Evolutionary conservation across 805 yeast species (phyloP).

Genomic region (Candida endomychidarum): DNA sequence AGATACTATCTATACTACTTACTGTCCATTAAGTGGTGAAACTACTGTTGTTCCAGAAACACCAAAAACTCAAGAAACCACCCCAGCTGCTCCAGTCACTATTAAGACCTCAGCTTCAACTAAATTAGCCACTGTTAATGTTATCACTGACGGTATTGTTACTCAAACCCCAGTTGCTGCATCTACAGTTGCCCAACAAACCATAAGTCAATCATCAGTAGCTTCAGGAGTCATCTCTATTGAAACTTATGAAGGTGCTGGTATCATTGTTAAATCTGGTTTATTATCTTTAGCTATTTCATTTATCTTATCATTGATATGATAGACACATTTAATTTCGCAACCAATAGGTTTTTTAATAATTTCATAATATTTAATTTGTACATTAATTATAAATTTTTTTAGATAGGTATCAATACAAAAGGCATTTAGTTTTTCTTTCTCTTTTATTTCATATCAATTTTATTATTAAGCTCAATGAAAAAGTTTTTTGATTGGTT

Average conservation of each 20-base stretch:
- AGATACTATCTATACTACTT: slow-evolving; percentile 23
- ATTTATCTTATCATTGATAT: slow-evolving; percentile 17
- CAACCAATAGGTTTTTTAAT: slow-evolving; percentile 3
- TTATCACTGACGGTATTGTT: slow-evolving; percentile 41
- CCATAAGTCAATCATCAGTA: slow-evolving; percentile 15
- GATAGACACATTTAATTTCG: slow-evolving; percentile 3
- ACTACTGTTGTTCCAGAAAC: too few relatives aligned
- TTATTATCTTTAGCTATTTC: slow-evolving; percentile 24
- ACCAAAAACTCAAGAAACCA: slow-evolving; percentile 11
- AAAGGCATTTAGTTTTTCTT: slow-evolving; percentile 1
- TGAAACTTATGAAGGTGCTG: slow-evolving; percentile 31
- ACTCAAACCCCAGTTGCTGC: slow-evolving; percentile 30
- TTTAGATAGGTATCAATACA: slow-evolving; percentile 9
- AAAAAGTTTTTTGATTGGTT: slow-evolving; percentile 1
- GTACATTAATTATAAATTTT: slow-evolving; percentile 4
- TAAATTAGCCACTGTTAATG: slow-evolving; percentile 25
- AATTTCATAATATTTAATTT: slow-evolving; percentile 2
- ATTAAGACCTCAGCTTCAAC: slow-evolving; percentile 11
- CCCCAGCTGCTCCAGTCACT: slow-evolving; percentile 7
- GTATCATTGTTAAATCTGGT: slow-evolving; percentile 25
- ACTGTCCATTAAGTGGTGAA: slow-evolving; percentile 20
- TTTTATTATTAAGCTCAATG: not conserved
- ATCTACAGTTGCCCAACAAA: slow-evolving; percentile 13
- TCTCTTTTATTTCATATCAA: slow-evolving; percentile 2
- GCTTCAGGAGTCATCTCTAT: slow-evolving; percentile 15